Conservation (phyloP, 2,329 filamentous ascomycete genomes). For the Ophioceras dolichostomum region DNA sequence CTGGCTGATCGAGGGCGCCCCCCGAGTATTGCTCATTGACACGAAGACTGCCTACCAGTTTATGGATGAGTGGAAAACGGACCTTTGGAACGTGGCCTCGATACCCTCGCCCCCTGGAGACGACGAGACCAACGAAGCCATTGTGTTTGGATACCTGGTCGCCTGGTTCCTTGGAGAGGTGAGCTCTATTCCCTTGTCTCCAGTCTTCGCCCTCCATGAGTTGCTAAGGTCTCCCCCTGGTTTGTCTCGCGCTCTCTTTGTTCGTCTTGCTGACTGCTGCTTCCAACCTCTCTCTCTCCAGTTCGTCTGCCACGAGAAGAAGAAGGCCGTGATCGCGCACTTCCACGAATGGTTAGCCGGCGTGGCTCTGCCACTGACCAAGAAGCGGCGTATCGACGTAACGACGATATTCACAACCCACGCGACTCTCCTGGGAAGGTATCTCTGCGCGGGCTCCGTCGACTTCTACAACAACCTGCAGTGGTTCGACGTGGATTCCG, state of each 20-base stretch:
- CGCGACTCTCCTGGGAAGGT: constrained; percentile 86
- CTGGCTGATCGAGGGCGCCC: constrained; percentile 96
- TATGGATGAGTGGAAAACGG: constrained; percentile 92
- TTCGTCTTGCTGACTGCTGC: neutral
- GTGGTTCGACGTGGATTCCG: constrained; percentile 89
- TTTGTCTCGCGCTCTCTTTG: neutral
- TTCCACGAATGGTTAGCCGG: constrained; percentile 98
- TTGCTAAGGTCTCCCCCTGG: no score
- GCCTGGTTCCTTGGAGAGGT: constrained; percentile 98
- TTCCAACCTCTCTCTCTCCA: constrained; percentile 21
- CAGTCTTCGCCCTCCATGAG: no score
- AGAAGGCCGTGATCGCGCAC: constrained; percentile 86
- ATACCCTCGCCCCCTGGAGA: constrained; percentile 91
- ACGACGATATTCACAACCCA: constrained; percentile 99
- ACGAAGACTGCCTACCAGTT: constrained; percentile 86
- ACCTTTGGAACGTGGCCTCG: constrained; percentile 84
- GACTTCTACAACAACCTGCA: constrained; percentile 99
- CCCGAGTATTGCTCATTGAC: constrained; percentile 86
- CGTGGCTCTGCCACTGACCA: constrained; percentile 81
- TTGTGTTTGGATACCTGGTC: constrained; percentile 93
- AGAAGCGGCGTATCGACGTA: constrained; percentile 88
- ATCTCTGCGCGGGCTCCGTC: constrained; percentile 92
- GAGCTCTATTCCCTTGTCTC: no score
- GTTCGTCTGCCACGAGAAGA: constrained; percentile 91
- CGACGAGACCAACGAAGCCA: constrained; percentile 92